phyloP scores from a whole-genome alignment of 495 filamentous ascomycete species.

The Trichoderma virens region DNA sequence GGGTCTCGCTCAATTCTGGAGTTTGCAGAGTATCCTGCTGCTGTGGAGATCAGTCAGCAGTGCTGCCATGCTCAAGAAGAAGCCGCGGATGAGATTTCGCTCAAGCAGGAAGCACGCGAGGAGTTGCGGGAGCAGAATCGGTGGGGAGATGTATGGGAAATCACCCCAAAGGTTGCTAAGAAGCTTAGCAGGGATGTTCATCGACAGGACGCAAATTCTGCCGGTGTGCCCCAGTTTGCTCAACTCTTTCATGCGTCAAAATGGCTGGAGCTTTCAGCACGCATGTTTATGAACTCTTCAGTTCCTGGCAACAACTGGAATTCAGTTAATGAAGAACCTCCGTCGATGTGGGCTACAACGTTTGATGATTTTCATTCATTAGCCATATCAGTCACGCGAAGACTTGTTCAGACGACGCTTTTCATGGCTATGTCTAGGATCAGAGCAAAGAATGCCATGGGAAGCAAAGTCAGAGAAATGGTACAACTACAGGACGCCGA shows the following conservation, averaged over 20 bases:
- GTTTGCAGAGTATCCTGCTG: slow-evolving; percentile 55
- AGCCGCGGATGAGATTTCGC: slow-evolving; percentile 53
- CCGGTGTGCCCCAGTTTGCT: slow-evolving; percentile 32
- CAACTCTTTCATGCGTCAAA: slow-evolving; percentile 48
- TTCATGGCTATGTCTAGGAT: slow-evolving; percentile 55
- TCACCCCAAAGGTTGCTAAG: slow-evolving; percentile 43
- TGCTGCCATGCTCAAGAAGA: slow-evolving; percentile 59
- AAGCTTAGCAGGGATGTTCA: slow-evolving; percentile 31
- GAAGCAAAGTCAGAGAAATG: slow-evolving; percentile 22
- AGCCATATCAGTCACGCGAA: slow-evolving; percentile 53
- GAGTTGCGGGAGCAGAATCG: slow-evolving; percentile 43
- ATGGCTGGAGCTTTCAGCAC: slow-evolving; percentile 58
- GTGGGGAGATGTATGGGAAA: slow-evolving; percentile 34
- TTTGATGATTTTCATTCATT: slow-evolving; percentile 69
- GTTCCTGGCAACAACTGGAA: slow-evolving; percentile 60
- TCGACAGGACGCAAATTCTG: slow-evolving; percentile 25
- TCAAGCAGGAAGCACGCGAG: slow-evolving; percentile 50
- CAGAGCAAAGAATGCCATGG: slow-evolving; percentile 31
- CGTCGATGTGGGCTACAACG: slow-evolving; percentile 58
- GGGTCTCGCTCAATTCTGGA: slow-evolving; percentile 14
- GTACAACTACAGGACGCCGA: slow-evolving; percentile 56
- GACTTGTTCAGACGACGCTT: slow-evolving; percentile 58
- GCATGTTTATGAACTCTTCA: slow-evolving; percentile 72
- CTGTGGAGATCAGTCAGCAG: slow-evolving; percentile 60
- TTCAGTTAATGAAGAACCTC: slow-evolving; percentile 40